phyloP scores from a whole-genome alignment of 352 stramenopile species.

The Phytophthora pistaciae region DNA sequence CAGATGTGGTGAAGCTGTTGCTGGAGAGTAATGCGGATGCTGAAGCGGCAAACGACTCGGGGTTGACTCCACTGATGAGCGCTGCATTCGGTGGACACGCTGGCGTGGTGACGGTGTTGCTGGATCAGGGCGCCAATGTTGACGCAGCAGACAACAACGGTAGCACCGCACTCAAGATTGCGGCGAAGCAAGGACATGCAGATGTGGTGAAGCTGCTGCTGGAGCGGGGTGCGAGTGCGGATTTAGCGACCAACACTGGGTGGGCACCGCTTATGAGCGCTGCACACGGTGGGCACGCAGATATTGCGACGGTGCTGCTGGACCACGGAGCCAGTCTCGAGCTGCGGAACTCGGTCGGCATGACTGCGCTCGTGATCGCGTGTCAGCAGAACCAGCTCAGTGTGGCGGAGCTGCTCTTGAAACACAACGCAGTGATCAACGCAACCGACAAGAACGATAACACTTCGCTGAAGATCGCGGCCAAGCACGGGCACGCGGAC shows the following conservation, averaged over 20 bases:
- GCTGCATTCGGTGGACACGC: not conserved
- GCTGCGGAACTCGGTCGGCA: not conserved
- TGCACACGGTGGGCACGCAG: not conserved
- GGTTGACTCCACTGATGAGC: not conserved
- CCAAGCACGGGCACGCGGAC: not conserved
- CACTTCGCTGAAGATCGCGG: constrained; percentile 9
- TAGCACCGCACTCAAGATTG: not conserved
- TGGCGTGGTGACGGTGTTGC: not conserved
- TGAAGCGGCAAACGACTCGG: not conserved
- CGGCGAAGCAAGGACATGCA: not conserved
- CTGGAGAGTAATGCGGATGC: not conserved
- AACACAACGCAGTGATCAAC: not conserved
- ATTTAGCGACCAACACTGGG: not conserved
- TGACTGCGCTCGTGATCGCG: not conserved
- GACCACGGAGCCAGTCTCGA: not conserved
- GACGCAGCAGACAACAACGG: not conserved
- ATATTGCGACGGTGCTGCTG: constrained; percentile 4
- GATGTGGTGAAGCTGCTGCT: not conserved
- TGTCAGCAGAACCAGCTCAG: not conserved
- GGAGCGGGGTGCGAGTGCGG: not conserved
- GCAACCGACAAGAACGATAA: not conserved
- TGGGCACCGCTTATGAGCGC: not conserved
- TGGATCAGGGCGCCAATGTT: not conserved
- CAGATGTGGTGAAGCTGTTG: constrained; percentile 8
- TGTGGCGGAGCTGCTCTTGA: constrained; percentile 1